Evolutionary conservation across 2,329 filamentous ascomycete genomes (phyloP).

Genomic region (Venturia effusa): DNA sequence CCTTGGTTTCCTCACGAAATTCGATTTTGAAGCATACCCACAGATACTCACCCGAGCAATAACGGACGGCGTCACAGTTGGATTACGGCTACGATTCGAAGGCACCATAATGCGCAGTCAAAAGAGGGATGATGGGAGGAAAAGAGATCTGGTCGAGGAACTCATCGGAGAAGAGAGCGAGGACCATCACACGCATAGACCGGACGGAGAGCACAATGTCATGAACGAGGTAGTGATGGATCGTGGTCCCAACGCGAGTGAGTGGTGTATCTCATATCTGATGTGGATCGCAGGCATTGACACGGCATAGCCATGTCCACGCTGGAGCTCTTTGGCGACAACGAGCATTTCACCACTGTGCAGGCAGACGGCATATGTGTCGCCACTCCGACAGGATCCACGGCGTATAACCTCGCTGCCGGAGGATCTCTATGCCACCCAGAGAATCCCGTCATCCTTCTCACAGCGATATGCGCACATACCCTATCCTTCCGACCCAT

Average conservation of each 20-base stretch:
- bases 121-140: slow-evolving; percentile 27
- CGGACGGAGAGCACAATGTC: slow-evolving; percentile 78
- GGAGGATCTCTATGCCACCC: slow-evolving; percentile 94
- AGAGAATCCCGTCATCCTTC: slow-evolving; percentile 89
- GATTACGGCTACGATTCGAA: slow-evolving; percentile 79
- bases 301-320: slow-evolving; percentile 63
- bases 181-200: slow-evolving; percentile 73
- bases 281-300: not conserved
- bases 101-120: slow-evolving; percentile 83
- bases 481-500: slow-evolving; percentile 94
- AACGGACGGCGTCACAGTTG: slow-evolving; percentile 75
- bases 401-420: slow-evolving; percentile 89
- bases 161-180: slow-evolving; percentile 77
- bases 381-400: slow-evolving; percentile 87
- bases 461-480: slow-evolving; percentile 90
- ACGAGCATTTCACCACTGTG: slow-evolving; percentile 89
- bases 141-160: slow-evolving; percentile 74
- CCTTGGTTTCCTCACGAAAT: slow-evolving; percentile 90
- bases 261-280: slow-evolving; percentile 25
- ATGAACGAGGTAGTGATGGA: slow-evolving; percentile 97
- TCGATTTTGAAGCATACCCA: slow-evolving; percentile 72
- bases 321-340: slow-evolving; percentile 86
- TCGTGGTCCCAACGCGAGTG: slow-evolving; percentile 82
- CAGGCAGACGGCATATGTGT: slow-evolving; percentile 90
- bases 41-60: slow-evolving; percentile 63